Base-by-base conservation (phyloP, 2,329 filamentous ascomycete genomes). In the Cladophialophora yegresii region DNA sequence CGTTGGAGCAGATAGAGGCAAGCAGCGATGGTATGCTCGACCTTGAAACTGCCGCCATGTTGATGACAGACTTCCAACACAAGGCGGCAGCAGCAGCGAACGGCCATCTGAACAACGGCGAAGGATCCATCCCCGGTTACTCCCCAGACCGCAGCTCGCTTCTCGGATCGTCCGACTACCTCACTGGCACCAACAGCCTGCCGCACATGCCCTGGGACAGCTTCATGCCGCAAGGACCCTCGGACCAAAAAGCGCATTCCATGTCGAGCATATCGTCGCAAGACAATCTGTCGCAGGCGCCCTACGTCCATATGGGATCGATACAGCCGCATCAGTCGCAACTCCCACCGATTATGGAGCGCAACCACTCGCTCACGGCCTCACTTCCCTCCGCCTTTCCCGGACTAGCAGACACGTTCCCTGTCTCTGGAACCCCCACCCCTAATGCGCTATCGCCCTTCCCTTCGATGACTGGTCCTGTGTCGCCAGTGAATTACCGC, bases 41-140 rank as follows among this genome's bases (percentile, higher is more conserved):
- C 77, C 90, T 97, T 74, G 93, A 99, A 83, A 92, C 93, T 73
- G 95, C 95, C 72, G 95, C 95, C 72, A 97, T 98, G 92, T 87
- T 99, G 77, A 96, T 99, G 82, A 95, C 93, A 76, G 93, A 98
- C 80, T 89, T 98, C 76, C 93, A 96, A 80, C 92, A 97, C 82
- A 97, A 97, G 83, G 93, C 88, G 73, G 93, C 93, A 79, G 88
- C 86, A 64, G 82, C 84, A 74, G 77, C 77, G 73, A 79, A 80
- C 70, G 80, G 76, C 78, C 77, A 82, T 77, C 72, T 77, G 63
- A 77, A 81, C 67, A 79, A 83, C 72, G 79, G 77, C 69, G 77
- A 75, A 66, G 69, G 77, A 58, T 77, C 78, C 59, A 76, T 80
- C 74, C 87, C 90, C 76, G 82, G 89, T 69, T 93, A 91, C 76